These are phyloP conservation scores for Ramularia endophylla DNA, from an alignment of 2,329 filamentous ascomycete species.

Conservation along the genomic window DNA sequence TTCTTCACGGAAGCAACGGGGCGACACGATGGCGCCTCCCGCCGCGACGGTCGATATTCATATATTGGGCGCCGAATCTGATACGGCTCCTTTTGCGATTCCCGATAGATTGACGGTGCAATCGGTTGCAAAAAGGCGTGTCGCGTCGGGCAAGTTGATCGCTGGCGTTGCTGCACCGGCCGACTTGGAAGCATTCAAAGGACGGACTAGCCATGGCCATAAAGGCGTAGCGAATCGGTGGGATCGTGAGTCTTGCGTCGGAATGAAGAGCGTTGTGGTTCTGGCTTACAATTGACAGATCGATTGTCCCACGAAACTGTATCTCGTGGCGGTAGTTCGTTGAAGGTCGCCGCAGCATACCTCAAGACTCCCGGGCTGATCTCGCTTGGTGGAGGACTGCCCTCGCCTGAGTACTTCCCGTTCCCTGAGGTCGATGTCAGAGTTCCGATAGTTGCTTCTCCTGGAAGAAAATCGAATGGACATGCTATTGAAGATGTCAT, in stretches of 20 bases:
- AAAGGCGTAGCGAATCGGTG: conserved; percentile 77
- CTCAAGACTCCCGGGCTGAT: conserved; percentile 79
- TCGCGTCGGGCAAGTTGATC: conserved; percentile 64
- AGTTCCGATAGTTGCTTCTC: conserved; percentile 59
- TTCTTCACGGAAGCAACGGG: conserved; percentile 1
- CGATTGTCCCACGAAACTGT: conserved; percentile 49
- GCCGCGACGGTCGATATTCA: conserved; percentile 32
- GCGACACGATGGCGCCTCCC: conserved; percentile 29
- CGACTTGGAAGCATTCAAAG: conserved; percentile 79
- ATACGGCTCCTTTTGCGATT: conserved; percentile 42
- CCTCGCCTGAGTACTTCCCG: conserved; percentile 88
- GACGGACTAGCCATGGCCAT: conserved; percentile 48
- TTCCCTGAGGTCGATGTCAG: conserved; percentile 71
- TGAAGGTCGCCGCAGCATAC: conserved; percentile 76
- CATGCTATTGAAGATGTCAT: conserved; percentile 54
- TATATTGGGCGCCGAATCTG: conserved; percentile 37
- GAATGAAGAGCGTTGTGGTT: background rate
- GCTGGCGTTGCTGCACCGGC: conserved; percentile 71
- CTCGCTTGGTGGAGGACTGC: conserved; percentile 86
- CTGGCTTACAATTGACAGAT: conserved; percentile 28
- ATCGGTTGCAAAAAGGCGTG: conserved; percentile 61
- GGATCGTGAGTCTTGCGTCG: conserved; percentile 63
- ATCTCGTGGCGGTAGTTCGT: conserved; percentile 48
- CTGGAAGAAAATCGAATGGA: conserved; percentile 61
- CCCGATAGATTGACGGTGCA: conserved; percentile 56